Evolutionary conservation across 2,329 filamentous ascomycete genomes (phyloP), one percentile per base, ranked within the genome.

Genomic region (Fusarium torreyae): DNA sequence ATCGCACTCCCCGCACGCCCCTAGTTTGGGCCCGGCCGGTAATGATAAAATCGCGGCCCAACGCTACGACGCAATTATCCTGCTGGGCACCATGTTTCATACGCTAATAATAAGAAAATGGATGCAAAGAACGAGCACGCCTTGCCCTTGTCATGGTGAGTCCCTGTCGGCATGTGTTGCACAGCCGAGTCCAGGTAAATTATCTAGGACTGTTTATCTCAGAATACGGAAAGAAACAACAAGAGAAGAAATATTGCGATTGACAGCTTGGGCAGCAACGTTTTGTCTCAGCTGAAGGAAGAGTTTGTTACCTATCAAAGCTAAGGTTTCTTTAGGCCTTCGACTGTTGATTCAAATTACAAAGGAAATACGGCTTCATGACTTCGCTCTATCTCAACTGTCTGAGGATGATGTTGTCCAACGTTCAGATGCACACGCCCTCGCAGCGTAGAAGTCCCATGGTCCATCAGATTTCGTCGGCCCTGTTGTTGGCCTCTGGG

Each of bases 21-120:
- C 66, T 67, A 53, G 46, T 49, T 74, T 65, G 59, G 70, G 65
- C 59, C 67, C 56, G 57, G 69, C 59, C 57, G 63, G 62, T 51
- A 73, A 72, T 74, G 69, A 68, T 60, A 73, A 70, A 68, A 62
- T 74, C 62, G 67, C 69, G 70, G 70, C 72, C 72, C 72, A 74
- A 74, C 72, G 59, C 57, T 46, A 68, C 63, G 53, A 70, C 49
- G 58, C 59, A 64, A 72, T 72, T 63, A 59, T 63, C 65, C 55
- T 73, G 69, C 65, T 70, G 62, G 62, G 67, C 71, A 72, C 67
- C 71, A 69, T 73, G 71, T 73, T 74, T 73, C 71, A 69, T 70
- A 74, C 64, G 66, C 71, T 73, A 73, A 73, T 70, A 70, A 70
- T 59, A 63, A 70, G 57, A 64, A 71, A 72, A 68, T 57, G 63